Conservation (phyloP, 371 early-diverging fungal genomes). For the Nematocida sp. region DNA sequence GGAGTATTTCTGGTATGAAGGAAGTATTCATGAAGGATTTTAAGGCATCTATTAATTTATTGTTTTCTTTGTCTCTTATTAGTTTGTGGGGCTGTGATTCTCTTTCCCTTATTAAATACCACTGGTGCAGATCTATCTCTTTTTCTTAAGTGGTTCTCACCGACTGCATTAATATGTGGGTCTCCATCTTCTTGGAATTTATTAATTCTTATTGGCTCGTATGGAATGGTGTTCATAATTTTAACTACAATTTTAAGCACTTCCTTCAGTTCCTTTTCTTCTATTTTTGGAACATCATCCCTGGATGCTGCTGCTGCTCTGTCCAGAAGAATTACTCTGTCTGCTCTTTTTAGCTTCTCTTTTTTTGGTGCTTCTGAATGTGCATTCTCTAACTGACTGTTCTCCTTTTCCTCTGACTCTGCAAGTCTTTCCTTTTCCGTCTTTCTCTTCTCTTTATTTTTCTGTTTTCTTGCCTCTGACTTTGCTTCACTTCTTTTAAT, state of each 20-base stretch:
- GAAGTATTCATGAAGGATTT: too few species aligned
- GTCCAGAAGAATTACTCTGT: slow-evolving; percentile 25
- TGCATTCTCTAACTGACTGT: background rate
- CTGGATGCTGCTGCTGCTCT: background rate
- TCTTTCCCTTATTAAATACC: background rate
- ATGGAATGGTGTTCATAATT: slow-evolving; percentile 49
- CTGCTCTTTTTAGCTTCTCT: slow-evolving; percentile 27
- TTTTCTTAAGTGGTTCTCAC: slow-evolving; percentile 6
- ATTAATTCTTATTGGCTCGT: slow-evolving; percentile 5
- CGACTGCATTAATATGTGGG: slow-evolving; percentile 19
- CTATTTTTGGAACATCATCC: slow-evolving; percentile 12
- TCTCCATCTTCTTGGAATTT: slow-evolving; percentile 29
- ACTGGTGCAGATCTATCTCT: slow-evolving; percentile 2
- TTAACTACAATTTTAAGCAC: slow-evolving; percentile 50
- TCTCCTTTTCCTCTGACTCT: slow-evolving; percentile 6
- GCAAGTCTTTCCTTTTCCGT: background rate
- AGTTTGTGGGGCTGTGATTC: background rate
- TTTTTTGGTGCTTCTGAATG: background rate
- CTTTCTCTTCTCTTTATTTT: slow-evolving; percentile 26
- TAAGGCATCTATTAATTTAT: background rate
- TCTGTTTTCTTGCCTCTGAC: slow-evolving; percentile 6
- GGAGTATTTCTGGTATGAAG: too few species aligned
- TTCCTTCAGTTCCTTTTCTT: slow-evolving; percentile 45
- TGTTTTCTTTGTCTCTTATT: slow-evolving; percentile 9
- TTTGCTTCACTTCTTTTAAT: slow-evolving; percentile 17